Evolutionary conservation across 306 rosid genomes (phyloP).

Genomic region (Potentilla sterilis): DNA sequence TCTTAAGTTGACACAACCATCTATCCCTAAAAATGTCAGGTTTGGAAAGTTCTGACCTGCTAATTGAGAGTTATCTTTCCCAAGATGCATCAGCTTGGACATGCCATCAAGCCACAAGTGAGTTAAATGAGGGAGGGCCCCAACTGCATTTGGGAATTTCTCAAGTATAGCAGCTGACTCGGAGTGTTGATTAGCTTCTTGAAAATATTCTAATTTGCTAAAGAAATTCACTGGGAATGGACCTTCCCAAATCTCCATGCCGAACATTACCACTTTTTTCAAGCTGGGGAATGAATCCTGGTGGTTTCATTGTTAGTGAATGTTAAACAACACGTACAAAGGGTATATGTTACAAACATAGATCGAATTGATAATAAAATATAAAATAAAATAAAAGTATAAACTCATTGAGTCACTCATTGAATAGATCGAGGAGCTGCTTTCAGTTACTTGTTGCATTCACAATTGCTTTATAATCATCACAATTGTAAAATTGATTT

Average conservation of each 20-base stretch:
- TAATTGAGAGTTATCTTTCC: not conserved
- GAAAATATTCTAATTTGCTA: no score
- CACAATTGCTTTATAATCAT: no score
- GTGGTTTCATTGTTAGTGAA: no score
- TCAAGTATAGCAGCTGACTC: not conserved
- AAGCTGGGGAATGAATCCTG: slow-evolving; percentile 5
- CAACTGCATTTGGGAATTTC: no score
- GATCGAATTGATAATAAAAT: no score
- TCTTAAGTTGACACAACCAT: not conserved
- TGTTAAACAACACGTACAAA: not conserved
- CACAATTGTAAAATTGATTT: no score
- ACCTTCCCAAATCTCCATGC: not conserved
- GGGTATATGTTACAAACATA: no score
- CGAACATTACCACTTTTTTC: not conserved
- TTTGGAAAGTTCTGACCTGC: not conserved
- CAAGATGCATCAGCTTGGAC: not conserved
- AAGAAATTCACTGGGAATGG: not conserved
- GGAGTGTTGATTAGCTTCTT: not conserved
- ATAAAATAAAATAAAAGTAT: no score
- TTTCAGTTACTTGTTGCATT: no score
- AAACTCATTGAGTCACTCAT: no score
- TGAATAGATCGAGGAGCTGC: no score
- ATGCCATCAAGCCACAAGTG: not conserved
- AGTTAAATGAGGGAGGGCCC: not conserved
- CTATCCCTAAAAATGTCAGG: not conserved